phyloP scores from a whole-genome alignment of 805 yeast species.

The Myxozyma kluyveri region DNA sequence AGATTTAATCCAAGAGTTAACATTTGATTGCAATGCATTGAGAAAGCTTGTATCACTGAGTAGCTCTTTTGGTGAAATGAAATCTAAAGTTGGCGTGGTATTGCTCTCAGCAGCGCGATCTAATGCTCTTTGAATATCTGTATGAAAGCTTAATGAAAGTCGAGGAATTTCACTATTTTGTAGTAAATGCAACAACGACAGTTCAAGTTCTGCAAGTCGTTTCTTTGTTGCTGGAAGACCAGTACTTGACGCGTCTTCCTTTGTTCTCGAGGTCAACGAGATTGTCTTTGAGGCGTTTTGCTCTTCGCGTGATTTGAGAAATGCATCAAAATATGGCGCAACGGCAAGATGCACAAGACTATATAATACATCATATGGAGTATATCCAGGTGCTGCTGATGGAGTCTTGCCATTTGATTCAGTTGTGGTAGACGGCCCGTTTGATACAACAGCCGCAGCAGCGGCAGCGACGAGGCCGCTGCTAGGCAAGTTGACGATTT shows the following conservation, averaged over 20 bases:
- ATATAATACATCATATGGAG: conserved; percentile 53
- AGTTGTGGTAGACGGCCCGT: neutral
- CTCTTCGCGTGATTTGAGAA: conserved; percentile 33
- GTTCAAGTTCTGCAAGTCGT: conserved; percentile 64
- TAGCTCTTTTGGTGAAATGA: conserved; percentile 41
- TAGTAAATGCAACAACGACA: conserved; percentile 65
- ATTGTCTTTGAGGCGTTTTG: neutral
- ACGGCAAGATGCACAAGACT: conserved; percentile 62
- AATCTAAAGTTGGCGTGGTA: conserved; percentile 32
- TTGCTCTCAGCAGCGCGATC: conserved; percentile 31
- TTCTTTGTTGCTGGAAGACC: conserved; percentile 50
- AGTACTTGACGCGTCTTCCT: conserved; percentile 11
- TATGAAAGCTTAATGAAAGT: conserved; percentile 52
- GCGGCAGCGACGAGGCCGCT: conserved; percentile 6
- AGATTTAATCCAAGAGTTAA: conserved; percentile 69
- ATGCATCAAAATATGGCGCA: conserved; percentile 64
- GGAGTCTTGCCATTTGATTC: conserved; percentile 1
- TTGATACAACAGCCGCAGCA: conserved; percentile 1
- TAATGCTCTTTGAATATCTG: conserved; percentile 46
- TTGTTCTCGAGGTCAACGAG: conserved; percentile 1
- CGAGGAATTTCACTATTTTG: conserved; percentile 69
- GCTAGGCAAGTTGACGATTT: conserved; percentile 41
- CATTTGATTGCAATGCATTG: conserved; percentile 66
- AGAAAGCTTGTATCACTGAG: conserved; percentile 54
- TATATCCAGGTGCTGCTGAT: conserved; percentile 11